phyloP scores from a whole-genome alignment of 805 yeast genomes.

The Schizosaccharomyces pombe region ASM294v3 CU329670.1:4132001-4132500 shows the following conservation, averaged over 20 bases:
- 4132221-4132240: conserved; percentile 58
- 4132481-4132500: conserved; percentile 65
- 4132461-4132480: conserved; percentile 71
- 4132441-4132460: conserved; percentile 70
- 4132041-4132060: conserved; percentile 50
- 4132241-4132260: conserved; percentile 79
- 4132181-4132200: conserved; percentile 32
- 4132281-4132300: conserved; percentile 75
- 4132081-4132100: conserved; percentile 26
- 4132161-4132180: conserved; percentile 29
- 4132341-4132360: conserved; percentile 33
- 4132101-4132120: background rate
- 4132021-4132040: conserved; percentile 69
- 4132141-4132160: conserved; percentile 20
- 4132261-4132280: conserved; percentile 70
- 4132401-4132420: conserved; percentile 56
- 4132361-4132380: conserved; percentile 45
- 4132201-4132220: conserved; percentile 34
- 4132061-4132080: conserved; percentile 47
- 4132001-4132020: conserved; percentile 71
- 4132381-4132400: conserved; percentile 79
- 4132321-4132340: conserved; percentile 54
- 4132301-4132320: conserved; percentile 56
- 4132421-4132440: conserved; percentile 62
- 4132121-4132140: conserved; percentile 16